Evolutionary conservation across 768 basidiomycete species (phyloP).

Genomic region (Tricholomella constricta): DNA sequence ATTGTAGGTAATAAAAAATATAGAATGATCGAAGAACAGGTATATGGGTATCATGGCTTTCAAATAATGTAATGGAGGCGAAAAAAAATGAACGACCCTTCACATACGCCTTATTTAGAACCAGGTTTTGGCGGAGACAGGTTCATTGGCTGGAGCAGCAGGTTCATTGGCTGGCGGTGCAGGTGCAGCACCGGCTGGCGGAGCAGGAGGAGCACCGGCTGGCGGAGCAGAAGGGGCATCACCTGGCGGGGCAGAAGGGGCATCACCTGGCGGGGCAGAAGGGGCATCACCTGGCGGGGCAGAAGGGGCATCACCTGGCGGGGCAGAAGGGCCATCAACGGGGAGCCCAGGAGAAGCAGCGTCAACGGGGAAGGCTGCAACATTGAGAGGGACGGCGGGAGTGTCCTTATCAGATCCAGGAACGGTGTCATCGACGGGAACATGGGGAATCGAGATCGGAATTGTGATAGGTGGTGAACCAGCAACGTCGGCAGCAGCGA

Average conservation of each 20-base stretch:
- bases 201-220: neutral
- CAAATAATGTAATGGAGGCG: neutral
- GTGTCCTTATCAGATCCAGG: too few relatives aligned
- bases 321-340: constrained; percentile 4
- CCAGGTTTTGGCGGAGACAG: neutral
- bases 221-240: neutral
- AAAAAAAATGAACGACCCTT: neutral
- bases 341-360: constrained; percentile 10
- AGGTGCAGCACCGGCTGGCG: constrained; percentile 8
- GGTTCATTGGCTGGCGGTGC: constrained; percentile 7
- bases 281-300: constrained; percentile 1
- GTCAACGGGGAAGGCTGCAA: neutral
- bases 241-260: constrained; percentile 4
- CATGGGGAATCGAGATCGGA: neutral
- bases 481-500: neutral
- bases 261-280: neutral
- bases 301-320: too few relatives aligned
- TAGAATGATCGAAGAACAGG: neutral
- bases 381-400: neutral
- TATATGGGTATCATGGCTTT: constrained; percentile 8
- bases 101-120: neutral
- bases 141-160: constrained; percentile 5
- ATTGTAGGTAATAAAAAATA: neutral
- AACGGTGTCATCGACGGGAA: neutral
- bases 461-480: too few relatives aligned